Conservation (phyloP, 106 monocot genomes). For the Acanthochlamys bracteata region DNA sequence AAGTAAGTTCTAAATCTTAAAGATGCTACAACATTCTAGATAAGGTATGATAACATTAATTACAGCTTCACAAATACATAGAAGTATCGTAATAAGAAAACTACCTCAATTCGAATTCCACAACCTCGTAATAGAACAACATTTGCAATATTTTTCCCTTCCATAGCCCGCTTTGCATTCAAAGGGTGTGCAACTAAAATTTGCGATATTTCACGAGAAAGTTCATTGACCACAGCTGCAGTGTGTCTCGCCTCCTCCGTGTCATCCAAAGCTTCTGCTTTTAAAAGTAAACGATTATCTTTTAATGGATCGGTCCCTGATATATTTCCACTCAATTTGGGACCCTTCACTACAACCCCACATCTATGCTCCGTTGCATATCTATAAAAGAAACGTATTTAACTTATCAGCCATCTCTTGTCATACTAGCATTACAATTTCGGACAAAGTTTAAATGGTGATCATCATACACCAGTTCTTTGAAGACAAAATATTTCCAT, state of each 20-base stretch:
- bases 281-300: conserved; percentile 83
- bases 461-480: too few relatives aligned
- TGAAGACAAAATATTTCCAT: too few relatives aligned
- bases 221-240: conserved; percentile 77
- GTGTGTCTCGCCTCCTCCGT: conserved; percentile 87
- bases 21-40: too few relatives aligned
- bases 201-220: conserved; percentile 74
- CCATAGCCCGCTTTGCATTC: conserved; percentile 58
- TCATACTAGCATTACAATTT: background rate
- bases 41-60: too few relatives aligned
- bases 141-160: conserved; percentile 91
- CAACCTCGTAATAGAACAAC: conserved; percentile 91
- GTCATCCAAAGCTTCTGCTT: conserved; percentile 84
- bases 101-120: conserved; percentile 96
- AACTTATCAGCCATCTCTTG: background rate
- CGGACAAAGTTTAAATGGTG: too few relatives aligned
- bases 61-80: too few relatives aligned
- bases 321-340: conserved; percentile 95
- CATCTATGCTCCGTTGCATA: conserved; percentile 99
- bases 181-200: conserved; percentile 74
- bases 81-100: too few relatives aligned
- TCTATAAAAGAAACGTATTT: conserved; percentile 25
- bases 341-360: conserved; percentile 97
- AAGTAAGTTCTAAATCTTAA: too few relatives aligned
- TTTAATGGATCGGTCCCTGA: conserved; percentile 97